These are phyloP conservation scores for Tympanopsis confertula DNA, from an alignment of 2,329 filamentous ascomycete genomes.

Conservation along the genomic window DNA sequence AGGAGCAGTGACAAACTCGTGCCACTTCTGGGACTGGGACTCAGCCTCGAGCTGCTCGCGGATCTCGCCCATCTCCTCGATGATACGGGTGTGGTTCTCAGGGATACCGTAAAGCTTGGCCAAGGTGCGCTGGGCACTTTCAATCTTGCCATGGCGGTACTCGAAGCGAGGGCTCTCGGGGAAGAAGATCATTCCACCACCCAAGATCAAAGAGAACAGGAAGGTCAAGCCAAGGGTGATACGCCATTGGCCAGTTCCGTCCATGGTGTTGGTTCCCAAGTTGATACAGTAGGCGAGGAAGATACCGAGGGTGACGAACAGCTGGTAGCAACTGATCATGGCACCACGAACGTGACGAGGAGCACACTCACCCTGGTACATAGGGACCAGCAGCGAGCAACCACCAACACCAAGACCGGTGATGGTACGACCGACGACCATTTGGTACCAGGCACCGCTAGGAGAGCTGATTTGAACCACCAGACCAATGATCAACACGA, in stretches of 20 bases:
- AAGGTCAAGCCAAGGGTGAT: slow-evolving; percentile 44
- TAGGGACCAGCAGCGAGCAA: slow-evolving; percentile 52
- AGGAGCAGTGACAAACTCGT: slow-evolving; percentile 42
- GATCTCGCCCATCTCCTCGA: slow-evolving; percentile 39
- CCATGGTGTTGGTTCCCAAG: slow-evolving; percentile 41
- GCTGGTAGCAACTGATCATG: slow-evolving; percentile 56
- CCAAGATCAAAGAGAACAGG: slow-evolving; percentile 34
- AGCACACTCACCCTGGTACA: slow-evolving; percentile 62
- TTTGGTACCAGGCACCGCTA: slow-evolving; percentile 43
- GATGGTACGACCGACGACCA: slow-evolving; percentile 53
- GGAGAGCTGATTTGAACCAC: slow-evolving; percentile 52
- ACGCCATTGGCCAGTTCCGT: slow-evolving; percentile 43
- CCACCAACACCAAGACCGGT: slow-evolving; percentile 58
- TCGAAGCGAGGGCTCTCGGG: slow-evolving; percentile 39
- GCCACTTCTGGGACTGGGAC: slow-evolving; percentile 21
- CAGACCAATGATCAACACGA: slow-evolving; percentile 52
- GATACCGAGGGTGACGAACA: slow-evolving; percentile 64
- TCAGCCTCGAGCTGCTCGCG: slow-evolving; percentile 39
- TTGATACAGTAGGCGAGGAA: slow-evolving; percentile 48
- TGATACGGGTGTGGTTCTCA: slow-evolving; percentile 28
- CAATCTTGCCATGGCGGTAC: slow-evolving; percentile 32
- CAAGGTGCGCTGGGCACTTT: slow-evolving; percentile 32
- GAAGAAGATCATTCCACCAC: slow-evolving; percentile 34
- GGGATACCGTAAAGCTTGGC: slow-evolving; percentile 33
- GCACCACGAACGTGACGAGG: slow-evolving; percentile 56